Evolutionary conservation across 495 filamentous ascomycete species (phyloP), one percentile per base, ranked within the genome.

Genomic region (Cercophora scortea): DNA sequence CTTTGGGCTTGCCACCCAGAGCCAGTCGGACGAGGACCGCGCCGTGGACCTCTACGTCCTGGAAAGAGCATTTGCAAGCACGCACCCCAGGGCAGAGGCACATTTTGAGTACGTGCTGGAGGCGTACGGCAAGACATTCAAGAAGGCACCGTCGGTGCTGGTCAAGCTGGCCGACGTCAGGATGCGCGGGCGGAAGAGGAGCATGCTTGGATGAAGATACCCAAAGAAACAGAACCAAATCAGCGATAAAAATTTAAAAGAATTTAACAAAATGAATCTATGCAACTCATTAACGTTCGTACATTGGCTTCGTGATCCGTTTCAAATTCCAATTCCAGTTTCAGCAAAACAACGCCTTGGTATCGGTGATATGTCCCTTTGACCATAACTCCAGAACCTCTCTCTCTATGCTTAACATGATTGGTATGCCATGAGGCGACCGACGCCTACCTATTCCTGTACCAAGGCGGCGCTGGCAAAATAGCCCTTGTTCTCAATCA

Each of bases 401-500:
- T n/a, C 7, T 48, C 46, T 48, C 38, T 48, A 32, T 47, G 34
- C 35, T 32, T 3, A 17, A 44, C 33, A 5, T 25, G 25, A 25
- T 25, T 25, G 25, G 25, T 2, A 25, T 25, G 8, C 2, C n/a
- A 15, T 8, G 15, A 18, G 8, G 8, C 11, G 3, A 42, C 12
- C 6, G 12, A 17, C 16, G n/a, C 10, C 19, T 34, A 8, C 15
- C 41, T 55, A 68, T 6, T 45, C 56, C 1, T 67, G 61, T 32
- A 51, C 60, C 48, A 92, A 66, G 66, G 89, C 83, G 12, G 89
- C 91, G 47, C 83, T 80, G 4, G 90, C 90, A 73, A 95, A 95
- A 68, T 95, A 96, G 12, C 93, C 93, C 73, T 97, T 97, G 63
- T 93, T 95, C 78, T 99, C 93, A 48, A 99, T 89, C 5, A 97